Evolutionary conservation across 352 stramenopile genomes (phyloP), one percentile per base, ranked within the genome.

Genomic region (Phytophthora chlamydospora): DNA sequence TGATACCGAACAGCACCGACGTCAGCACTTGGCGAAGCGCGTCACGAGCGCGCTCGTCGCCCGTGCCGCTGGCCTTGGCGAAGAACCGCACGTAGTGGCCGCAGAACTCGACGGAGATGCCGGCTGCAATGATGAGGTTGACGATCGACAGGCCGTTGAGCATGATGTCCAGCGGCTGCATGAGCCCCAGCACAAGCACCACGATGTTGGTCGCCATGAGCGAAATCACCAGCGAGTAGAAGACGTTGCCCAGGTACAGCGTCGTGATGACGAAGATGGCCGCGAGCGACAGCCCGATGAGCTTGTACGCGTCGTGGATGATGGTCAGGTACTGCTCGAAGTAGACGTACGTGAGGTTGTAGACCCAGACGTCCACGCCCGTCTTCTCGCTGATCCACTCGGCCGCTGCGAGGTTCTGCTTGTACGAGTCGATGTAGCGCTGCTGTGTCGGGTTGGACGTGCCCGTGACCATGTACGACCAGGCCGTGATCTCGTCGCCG

Each of bases 91-190:
- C 71, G 48, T 90, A 85, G 62, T 96, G 88, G 42, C 85, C 76
- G 29, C 78, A 90, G 70, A 96, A 96, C 51, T 96, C 88, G 19
- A 96, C 88, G 0, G 66, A 70, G 45, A 96, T 80, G 47, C 88
- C 88, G 11, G 89, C 77, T n/a, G 80, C 83, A 35, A 91, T 91
- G 29, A 95, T 83, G 33, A 96, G 47, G 63, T 96, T 96, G 32
- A 93, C 88, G 40, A 96, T 84, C 38, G 81, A 92, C 14, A 96
- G 79, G 44, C 84, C 88, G 58, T 96, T 96, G 9, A 96, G 60
- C 60, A 86, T 65, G 31, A 89, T 88, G 49, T 81, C 75, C 21
- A 85, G 64, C 14, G 80, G 73, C 58, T 75, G 67, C 80, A 89
- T 88, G 53, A 88, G 39, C 16, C 80, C 80, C 39, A 79, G 50